Conservation (phyloP, 768 basidiomycete species). For the Collybia nuda region DNA sequence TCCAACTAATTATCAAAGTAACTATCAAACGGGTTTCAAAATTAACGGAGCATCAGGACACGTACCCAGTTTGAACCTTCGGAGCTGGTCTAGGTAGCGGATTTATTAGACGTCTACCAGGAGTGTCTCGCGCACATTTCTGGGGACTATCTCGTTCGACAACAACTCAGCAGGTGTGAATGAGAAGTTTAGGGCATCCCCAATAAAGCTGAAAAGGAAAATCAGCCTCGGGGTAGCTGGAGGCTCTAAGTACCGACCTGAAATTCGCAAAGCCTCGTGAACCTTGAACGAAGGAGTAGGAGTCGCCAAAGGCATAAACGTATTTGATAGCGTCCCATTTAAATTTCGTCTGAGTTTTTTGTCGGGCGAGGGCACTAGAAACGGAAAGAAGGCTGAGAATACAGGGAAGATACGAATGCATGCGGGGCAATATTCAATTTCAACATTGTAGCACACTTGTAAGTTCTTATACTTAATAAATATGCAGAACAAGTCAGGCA, state of each 20-base stretch:
- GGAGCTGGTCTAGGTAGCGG: conserved; percentile 47
- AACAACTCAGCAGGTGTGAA: conserved; percentile 43
- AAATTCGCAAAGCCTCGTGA: conserved; percentile 47
- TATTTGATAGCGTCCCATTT: conserved; percentile 43
- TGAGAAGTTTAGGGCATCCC: conserved; percentile 38
- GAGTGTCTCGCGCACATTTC: conserved; percentile 31
- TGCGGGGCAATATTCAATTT: too few species aligned
- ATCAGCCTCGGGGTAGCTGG: neutral
- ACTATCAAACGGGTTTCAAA: neutral
- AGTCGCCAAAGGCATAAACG: conserved; percentile 56
- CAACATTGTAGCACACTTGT: too few species aligned
- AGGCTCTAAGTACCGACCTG: conserved; percentile 29
- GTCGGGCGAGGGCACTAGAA: neutral
- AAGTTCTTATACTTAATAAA: too few species aligned
- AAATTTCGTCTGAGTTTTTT: conserved; percentile 18
- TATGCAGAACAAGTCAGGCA: too few species aligned
- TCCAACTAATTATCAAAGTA: conserved; percentile 35
- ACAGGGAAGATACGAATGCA: too few species aligned
- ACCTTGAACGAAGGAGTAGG: conserved; percentile 55
- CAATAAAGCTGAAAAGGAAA: conserved; percentile 40
- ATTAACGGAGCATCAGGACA: neutral
- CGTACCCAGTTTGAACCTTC: conserved; percentile 54
- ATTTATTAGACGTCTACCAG: neutral
- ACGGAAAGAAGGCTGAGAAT: too few species aligned
- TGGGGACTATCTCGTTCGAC: conserved; percentile 41